Base-by-base conservation (phyloP, 2,329 filamentous ascomycete species). In the Scytalidium sp. region DNA sequence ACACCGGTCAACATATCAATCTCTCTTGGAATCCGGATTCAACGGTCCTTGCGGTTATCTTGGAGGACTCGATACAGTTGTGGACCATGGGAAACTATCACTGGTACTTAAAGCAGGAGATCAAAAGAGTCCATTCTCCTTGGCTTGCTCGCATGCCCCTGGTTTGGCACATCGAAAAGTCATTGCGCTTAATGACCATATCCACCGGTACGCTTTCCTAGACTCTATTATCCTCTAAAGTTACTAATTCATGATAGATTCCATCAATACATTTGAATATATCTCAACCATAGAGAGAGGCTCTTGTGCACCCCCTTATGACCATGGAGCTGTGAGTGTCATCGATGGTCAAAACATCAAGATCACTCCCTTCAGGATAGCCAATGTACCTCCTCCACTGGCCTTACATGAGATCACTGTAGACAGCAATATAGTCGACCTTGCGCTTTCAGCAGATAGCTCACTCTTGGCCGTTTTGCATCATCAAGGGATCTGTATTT, bases 41-140 rank as follows among this genome's bases (percentile, higher is more conserved):
- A 0, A 93, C 85, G 1, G 90, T 96, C 1, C 76, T 99, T 42
- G 91, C 93, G 5, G 85, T 97, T n/a, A 76, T 81, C 1, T 82
- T 92, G 58, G 74, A 75, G 25, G 81, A 91, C 56, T 79, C 83
- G 49, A 73, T 94, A n/a, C 94, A 99, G 64, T 74, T 99, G 1
- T 99, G 94, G 94, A 96, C 91, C 1, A 96, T 87, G 79, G 88
- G 90, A 19, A 99, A 99, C 67, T 99, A 99, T 60, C 90, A 97
- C 65, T 99, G 94, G 81, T 97, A 97, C 67, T 76, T 99, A 15
- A 99, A 99, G 71, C 91, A 96, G 66, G 91, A 97, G 64, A 76
- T 97, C 6, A 70, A 73, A 6, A 71, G 78, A 6, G 61, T 59
- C 11, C 57, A 60, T 3, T 60, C 68, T 36, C 46, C 62, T 43